Evolutionary conservation across 331 rosid genomes (phyloP).

Genomic region (Erythrophleum ivorense): DNA sequence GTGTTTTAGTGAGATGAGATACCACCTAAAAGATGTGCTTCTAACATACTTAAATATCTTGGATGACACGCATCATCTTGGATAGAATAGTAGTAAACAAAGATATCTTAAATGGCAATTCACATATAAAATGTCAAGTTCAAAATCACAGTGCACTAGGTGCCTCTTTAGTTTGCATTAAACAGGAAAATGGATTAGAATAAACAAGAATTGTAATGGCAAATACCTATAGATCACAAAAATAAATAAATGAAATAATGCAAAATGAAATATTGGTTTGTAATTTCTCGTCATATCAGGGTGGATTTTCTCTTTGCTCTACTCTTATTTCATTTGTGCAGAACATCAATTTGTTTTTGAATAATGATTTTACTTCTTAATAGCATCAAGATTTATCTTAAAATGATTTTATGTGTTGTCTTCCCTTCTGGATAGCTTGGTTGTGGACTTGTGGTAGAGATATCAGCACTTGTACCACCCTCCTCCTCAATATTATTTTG

Average conservation of each 20-base stretch:
- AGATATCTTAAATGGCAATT: no score
- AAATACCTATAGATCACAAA: not conserved
- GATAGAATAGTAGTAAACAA: no score
- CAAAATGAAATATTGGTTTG: constrained; percentile 2
- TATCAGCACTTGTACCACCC: no score
- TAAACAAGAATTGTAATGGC: not conserved
- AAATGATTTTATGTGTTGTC: not conserved
- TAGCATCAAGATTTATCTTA: not conserved
- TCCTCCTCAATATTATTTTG: no score
- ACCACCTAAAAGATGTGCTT: not conserved
- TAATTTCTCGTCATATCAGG: not conserved
- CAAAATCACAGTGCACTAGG: no score
- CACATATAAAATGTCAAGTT: not conserved
- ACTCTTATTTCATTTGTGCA: no score
- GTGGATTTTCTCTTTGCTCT: not conserved
- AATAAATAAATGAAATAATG: not conserved
- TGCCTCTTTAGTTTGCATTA: not conserved
- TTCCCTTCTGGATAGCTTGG: not conserved
- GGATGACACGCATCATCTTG: no score
- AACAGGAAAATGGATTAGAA: constrained; percentile 6
- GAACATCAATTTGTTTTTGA: no score
- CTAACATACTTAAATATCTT: no score
- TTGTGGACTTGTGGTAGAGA: not conserved
- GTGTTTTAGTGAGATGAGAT: not conserved
- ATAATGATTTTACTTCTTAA: no score